Evolutionary conservation across 2,329 filamentous ascomycete species (phyloP).

Genomic region (Colletotrichum godetiae): DNA sequence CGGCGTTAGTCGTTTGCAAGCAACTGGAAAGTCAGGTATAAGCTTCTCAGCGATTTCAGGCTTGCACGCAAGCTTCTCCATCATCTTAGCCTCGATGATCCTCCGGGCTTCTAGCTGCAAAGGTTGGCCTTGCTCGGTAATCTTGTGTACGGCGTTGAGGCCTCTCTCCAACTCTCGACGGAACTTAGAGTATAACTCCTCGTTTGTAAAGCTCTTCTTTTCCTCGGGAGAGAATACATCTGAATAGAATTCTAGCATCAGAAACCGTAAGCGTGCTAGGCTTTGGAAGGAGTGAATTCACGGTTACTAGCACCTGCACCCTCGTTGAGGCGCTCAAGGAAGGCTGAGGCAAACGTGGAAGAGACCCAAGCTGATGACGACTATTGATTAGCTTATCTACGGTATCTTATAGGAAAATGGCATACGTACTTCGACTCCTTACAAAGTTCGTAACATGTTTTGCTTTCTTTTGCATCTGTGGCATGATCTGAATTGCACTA

Average conservation of each 20-base stretch:
- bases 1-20: slow-evolving; percentile 1
- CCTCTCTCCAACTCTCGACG: background rate
- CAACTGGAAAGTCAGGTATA: slow-evolving; percentile 1
- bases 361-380: background rate
- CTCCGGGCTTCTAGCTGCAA: background rate
- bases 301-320: background rate
- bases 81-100: background rate
- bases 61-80: background rate
- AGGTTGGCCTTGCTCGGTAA: background rate
- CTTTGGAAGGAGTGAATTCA: background rate
- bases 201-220: background rate
- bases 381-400: background rate
- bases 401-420: rapidly evolving
- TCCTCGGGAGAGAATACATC: background rate
- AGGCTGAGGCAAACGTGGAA: background rate
- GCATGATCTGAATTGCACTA: slow-evolving; percentile 62
- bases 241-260: background rate
- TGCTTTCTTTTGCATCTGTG: slow-evolving; percentile 49
- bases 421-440: background rate
- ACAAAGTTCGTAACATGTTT: slow-evolving; percentile 5
- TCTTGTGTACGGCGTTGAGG: background rate
- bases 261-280: too few species aligned
- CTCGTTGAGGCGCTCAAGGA: background rate
- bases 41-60: background rate
- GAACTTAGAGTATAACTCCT: background rate